Evolutionary conservation across 75 land plant genomes (phyloP).

Genomic region (Azolla pinnata): DNA sequence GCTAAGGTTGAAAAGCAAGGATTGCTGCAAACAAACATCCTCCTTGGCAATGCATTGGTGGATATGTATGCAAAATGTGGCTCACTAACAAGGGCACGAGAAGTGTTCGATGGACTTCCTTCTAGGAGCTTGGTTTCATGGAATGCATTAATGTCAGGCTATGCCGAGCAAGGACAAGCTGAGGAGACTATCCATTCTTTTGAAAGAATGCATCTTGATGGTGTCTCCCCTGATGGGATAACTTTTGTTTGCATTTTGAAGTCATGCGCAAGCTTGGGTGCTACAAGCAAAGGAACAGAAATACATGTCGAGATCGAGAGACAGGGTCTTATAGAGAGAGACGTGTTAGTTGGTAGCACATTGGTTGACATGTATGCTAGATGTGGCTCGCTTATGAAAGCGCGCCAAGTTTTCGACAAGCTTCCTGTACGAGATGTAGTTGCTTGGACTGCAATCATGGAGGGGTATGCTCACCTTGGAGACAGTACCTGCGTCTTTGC

Average conservation of each 20-base stretch:
- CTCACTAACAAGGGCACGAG: slow-evolving; percentile 27
- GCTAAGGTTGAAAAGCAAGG: slow-evolving; percentile 35
- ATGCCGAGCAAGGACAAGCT: slow-evolving; percentile 48
- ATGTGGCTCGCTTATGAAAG: slow-evolving; percentile 41
- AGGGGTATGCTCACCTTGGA: slow-evolving; percentile 42
- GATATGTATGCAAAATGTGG: slow-evolving; percentile 62
- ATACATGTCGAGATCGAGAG: slow-evolving; percentile 13
- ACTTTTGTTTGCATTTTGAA: slow-evolving; percentile 7
- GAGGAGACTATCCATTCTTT: slow-evolving; percentile 35
- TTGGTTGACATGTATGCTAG: slow-evolving; percentile 47
- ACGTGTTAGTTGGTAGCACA: slow-evolving; percentile 21
- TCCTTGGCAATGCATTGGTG: slow-evolving; percentile 47
- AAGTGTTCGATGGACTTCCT: slow-evolving; percentile 39
- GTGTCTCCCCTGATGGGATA: not conserved
- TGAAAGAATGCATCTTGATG: slow-evolving; percentile 26
- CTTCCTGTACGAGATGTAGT: slow-evolving; percentile 36
- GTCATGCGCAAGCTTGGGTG: slow-evolving; percentile 8
- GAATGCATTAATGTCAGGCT: slow-evolving; percentile 56
- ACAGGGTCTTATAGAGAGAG: slow-evolving; percentile 1
- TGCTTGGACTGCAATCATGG: slow-evolving; percentile 42
- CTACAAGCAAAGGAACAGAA: slow-evolving; percentile 5
- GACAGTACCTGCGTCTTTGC: slow-evolving; percentile 18
- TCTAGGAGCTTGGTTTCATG: slow-evolving; percentile 41
- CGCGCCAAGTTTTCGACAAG: slow-evolving; percentile 18
- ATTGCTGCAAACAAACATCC: slow-evolving; percentile 19